A percentile compares a stretch with the other conserved stretches of the same genome.
Conservation (phyloP, 2,329 filamentous ascomycete genomes). For the Ceratocystis destructans region DNA sequence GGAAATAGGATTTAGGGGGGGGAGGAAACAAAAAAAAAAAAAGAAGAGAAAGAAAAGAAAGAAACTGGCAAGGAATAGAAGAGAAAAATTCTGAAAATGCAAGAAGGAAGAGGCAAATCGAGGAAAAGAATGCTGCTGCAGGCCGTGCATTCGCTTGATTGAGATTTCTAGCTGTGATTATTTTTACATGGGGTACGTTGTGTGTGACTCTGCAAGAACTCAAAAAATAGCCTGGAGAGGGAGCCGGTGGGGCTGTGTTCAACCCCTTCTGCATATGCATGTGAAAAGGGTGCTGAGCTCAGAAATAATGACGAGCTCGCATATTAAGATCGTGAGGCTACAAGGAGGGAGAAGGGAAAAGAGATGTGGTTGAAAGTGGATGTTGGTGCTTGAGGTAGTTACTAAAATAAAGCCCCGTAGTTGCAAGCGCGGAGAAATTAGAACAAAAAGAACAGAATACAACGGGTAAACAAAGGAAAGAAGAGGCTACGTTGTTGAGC, state of each 20-base stretch:
- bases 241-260: conserved; percentile 1
- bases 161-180: too few species aligned
- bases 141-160: too few species aligned
- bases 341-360: neutral
- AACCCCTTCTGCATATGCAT: neutral
- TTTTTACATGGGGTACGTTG: too few species aligned
- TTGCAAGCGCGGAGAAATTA: neutral
- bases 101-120: neutral
- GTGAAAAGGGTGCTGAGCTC: neutral
- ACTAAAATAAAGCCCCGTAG: neutral
- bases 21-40: neutral
- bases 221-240: neutral
- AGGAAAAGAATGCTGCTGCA: too few species aligned
- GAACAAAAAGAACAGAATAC: neutral
- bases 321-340: neutral
- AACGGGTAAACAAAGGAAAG: neutral
- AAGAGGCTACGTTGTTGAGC: neutral
- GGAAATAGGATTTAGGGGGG: neutral
- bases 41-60: too few species aligned
- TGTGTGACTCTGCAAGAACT: neutral
- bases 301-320: neutral
- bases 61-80: too few species aligned
- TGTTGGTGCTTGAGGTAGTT: neutral
- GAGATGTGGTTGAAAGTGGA: neutral
- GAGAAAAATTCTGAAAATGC: too few species aligned